These are phyloP conservation scores for Eucalyptus guilfoylei DNA, from an alignment of 345 rosid species.

Conservation along the genomic window DNA sequence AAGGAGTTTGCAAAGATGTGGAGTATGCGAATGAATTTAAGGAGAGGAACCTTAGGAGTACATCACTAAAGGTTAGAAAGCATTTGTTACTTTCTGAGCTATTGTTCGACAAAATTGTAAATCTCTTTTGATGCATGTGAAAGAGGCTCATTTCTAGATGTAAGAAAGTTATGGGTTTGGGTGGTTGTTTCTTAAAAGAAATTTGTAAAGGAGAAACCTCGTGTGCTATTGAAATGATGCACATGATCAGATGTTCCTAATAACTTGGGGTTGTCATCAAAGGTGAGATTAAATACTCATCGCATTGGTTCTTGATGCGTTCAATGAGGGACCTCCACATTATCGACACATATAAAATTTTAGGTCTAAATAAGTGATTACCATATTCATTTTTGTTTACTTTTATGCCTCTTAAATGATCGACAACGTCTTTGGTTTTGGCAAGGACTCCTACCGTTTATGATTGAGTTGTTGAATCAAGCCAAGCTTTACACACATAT, in stretches of 20 bases:
- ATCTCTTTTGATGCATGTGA: background rate
- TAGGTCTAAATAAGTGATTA: background rate
- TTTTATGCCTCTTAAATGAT: background rate
- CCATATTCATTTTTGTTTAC: background rate
- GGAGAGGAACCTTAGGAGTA: background rate
- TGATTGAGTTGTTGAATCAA: background rate
- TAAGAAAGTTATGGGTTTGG: too few relatives aligned
- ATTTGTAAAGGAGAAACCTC: background rate
- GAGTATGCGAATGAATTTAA: background rate
- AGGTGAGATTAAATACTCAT: background rate
- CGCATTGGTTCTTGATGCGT: background rate
- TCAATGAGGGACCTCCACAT: background rate
- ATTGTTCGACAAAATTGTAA: background rate
- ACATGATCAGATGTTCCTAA: background rate
- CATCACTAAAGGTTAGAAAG: too few relatives aligned
- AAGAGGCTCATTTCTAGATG: background rate
- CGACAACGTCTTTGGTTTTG: background rate
- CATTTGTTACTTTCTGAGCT: background rate
- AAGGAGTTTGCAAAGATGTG: background rate
- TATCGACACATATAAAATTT: background rate
- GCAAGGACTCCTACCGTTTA: too few relatives aligned
- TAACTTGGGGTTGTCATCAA: background rate
- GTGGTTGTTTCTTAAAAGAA: too few relatives aligned
- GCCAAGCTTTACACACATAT: background rate
- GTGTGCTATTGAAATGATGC: background rate